Conservation (phyloP, 139 green algal genomes). For the Tetraselmis striata region DNA sequence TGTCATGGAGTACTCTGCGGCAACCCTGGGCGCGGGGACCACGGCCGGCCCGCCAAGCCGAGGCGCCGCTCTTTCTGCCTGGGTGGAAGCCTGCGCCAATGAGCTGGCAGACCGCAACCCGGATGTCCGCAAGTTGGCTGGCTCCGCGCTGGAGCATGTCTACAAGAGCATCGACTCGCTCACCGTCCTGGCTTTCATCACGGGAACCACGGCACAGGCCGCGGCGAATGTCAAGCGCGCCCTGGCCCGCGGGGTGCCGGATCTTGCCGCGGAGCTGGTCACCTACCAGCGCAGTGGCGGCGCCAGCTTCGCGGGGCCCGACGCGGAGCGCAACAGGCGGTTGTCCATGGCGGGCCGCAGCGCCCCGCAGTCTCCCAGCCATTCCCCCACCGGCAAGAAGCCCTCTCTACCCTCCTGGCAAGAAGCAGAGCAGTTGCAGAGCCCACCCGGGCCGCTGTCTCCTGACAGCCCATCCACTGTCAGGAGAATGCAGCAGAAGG, state of each 20-base stretch:
- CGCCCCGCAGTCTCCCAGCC: neutral
- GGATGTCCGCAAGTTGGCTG: conserved; percentile 41
- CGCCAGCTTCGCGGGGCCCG: neutral
- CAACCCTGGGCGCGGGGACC: conserved; percentile 10
- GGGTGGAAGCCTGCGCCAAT: neutral
- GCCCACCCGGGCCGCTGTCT: no score
- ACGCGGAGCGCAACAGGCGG: neutral
- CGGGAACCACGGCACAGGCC: neutral
- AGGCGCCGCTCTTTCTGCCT: neutral
- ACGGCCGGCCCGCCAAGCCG: conserved; percentile 4
- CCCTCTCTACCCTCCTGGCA: no score
- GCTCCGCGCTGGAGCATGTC: conserved; percentile 21
- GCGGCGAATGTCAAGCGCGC: neutral
- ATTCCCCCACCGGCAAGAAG: neutral
- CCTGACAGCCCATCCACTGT: neutral
- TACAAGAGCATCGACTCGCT: conserved; percentile 22
- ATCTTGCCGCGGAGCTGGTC: neutral
- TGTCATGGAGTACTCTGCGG: conserved; percentile 47
- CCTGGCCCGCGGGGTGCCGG: neutral
- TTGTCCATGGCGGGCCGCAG: neutral
- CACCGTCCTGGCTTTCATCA: conserved; percentile 12
- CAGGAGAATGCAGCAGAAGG: neutral
- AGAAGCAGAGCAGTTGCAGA: no score
- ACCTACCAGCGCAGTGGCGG: neutral
- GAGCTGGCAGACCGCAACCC: conserved; percentile 39